phyloP scores from a whole-genome alignment of 23 red algal species.

The Gracilariopsis chorda region DNA sequence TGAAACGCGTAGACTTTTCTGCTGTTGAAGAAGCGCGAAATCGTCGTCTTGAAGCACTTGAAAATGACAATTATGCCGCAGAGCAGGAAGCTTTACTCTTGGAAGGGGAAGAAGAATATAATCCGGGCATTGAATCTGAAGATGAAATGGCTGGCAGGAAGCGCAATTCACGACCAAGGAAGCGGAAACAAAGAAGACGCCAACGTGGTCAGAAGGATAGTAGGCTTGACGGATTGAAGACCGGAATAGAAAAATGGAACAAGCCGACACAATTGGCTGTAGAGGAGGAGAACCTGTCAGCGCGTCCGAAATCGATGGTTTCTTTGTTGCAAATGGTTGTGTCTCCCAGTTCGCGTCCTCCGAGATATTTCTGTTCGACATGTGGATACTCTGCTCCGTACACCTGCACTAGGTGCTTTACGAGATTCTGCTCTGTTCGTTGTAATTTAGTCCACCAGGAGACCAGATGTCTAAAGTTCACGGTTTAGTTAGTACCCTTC shows the following conservation, averaged over 20 bases:
- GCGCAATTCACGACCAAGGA: background rate
- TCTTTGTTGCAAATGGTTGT: slow-evolving; percentile 7
- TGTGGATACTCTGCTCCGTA: slow-evolving; percentile 42
- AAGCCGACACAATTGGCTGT: background rate
- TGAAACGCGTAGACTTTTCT: slow-evolving; percentile 8
- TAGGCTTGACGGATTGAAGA: background rate
- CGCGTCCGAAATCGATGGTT: background rate
- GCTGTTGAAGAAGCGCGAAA: slow-evolving; percentile 8
- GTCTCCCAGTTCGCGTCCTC: slow-evolving; percentile 5
- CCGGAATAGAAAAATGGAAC: slow-evolving; percentile 39
- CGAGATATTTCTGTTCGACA: slow-evolving; percentile 34
- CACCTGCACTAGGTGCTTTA: slow-evolving; percentile 50
- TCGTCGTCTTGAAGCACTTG: slow-evolving; percentile 21
- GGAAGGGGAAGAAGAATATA: slow-evolving; percentile 42
- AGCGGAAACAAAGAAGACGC: background rate
- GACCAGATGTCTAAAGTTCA: slow-evolving; percentile 47
- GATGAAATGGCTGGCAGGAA: slow-evolving; percentile 12
- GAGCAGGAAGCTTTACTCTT: slow-evolving; percentile 27
- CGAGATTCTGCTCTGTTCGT: slow-evolving; percentile 38
- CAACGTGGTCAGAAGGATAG: background rate
- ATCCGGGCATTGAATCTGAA: slow-evolving; percentile 30
- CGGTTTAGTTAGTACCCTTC: too few species aligned
- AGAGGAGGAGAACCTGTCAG: slow-evolving; percentile 20
- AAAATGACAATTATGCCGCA: slow-evolving; percentile 49
- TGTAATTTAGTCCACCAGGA: slow-evolving; percentile 44